These are phyloP conservation scores for Chrysoporthe puriensis DNA, from an alignment of 2,329 filamentous ascomycete species.

Conservation along the genomic window DNA sequence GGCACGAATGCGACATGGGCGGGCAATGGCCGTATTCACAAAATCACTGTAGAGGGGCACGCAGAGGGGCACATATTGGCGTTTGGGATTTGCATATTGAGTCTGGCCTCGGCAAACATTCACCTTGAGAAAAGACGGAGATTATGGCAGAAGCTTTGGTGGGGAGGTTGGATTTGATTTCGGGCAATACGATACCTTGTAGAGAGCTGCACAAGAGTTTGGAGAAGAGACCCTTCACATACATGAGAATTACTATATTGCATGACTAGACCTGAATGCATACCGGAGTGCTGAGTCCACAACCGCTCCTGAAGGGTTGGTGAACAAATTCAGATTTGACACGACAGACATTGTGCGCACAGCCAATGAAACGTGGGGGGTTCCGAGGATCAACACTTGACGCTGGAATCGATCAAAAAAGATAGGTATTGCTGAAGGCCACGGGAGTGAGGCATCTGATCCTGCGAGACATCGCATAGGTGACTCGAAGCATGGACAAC, in stretches of 20 bases:
- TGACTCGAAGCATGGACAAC: too few species aligned
- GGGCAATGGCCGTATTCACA: not conserved
- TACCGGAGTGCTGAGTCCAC: not conserved
- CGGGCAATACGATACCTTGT: constrained; percentile 5
- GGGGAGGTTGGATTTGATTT: not conserved
- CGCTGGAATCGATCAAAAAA: not conserved
- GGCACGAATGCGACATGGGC: not conserved
- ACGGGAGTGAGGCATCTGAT: too few species aligned
- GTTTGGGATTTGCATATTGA: not conserved
- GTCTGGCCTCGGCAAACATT: not conserved
- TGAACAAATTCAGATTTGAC: not conserved
- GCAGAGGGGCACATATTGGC: not conserved
- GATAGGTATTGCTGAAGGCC: not conserved
- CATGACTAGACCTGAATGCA: not conserved
- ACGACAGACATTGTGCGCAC: not conserved
- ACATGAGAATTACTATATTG: not conserved
- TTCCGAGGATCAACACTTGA: not conserved
- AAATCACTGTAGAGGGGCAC: too few species aligned
- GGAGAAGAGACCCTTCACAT: not conserved
- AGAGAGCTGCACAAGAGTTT: not conserved
- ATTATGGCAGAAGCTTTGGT: not conserved
- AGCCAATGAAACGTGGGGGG: not conserved
- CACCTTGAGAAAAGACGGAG: not conserved
- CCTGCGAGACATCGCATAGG: too few species aligned
- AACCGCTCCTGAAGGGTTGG: not conserved